Base-by-base conservation (phyloP, 345 rosid genomes). In the Populus tremula region DNA sequence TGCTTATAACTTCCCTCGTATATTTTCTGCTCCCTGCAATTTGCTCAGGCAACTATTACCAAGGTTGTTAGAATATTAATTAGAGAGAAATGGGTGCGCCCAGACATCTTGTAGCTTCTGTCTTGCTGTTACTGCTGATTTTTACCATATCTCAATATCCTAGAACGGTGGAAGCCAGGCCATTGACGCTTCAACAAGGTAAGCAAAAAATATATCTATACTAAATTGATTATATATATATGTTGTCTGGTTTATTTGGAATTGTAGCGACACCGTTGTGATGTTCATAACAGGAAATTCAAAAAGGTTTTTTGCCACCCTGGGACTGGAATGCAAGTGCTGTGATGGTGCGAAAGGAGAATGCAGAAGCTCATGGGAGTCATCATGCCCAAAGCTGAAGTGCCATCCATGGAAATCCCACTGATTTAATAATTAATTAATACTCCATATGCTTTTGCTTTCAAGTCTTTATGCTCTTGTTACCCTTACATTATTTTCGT, bases 281-380 rank as follows among this genome's bases (percentile, higher is more conserved):
- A 6, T 53, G 8, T 45, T 23, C 7, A 11, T 41, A 38, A 3
- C 74, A 85, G 90, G 80, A 39, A 49, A 82, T 78, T 27, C 82
- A 31, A 80, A 76, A 36, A 66, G 45, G 45, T 74, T 73, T 25
- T 79, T 78, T 62, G 86, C 68, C 39, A 74, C 75, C 33, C 67
- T 85, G 4, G 90, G 90, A 65, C 63, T 87, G 54, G 88, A 54
- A 17, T 85, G 90, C 87, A 79, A 80, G 78, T 87, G 90, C n/a
- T 87, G 90, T 29, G 85, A 87, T 79, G 87, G 85, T 27, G 83
- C 43, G n/a, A 67, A 65, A 23, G 88, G 78, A 49, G 83, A 82
- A 78, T 87, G 88, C 67, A 77, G 76, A 54, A 78, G 83, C 54
- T 61, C 78, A 39, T 82, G 87, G 88, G 78, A 84, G 35, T 80